Evolutionary conservation across 495 filamentous ascomycete species (phyloP), one percentile per base, ranked within the genome.

Genomic region (Penicillium arizonense): DNA sequence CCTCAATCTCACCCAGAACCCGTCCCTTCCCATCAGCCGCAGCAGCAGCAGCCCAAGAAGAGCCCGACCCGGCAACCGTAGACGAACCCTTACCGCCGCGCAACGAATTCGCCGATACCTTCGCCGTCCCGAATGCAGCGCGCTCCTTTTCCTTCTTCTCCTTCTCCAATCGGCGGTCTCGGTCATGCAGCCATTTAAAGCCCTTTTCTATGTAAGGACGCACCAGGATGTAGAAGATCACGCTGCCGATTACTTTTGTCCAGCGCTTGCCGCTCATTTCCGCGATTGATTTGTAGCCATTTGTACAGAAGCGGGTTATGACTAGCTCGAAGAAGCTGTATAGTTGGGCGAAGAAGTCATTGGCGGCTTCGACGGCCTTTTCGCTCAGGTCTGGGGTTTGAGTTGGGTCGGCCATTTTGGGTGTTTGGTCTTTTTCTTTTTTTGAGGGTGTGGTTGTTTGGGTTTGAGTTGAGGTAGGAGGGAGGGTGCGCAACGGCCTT

Each of bases 211-310:
- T 72, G 61, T 84, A 87, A 0, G 86, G 85, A 4, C 87, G 79
- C n/a, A 90, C 52, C 13, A 90, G 68, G 52, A 82, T 37, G 70
- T 89, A 89, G 61, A 71, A 74, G 42, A 85, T 71, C 12, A 85
- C 81, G 43, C 86, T 74, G 49, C 79, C 72, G 50, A 86, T 66
- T 23, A 89, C 65, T 28, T 84, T 82, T 44, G 88, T 80, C 76
- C 77, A 87, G 57, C 83, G 76, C 50, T 77, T 61, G 23, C 67
- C 50, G 51, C 74, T 76, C 68, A 88, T 76, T 34, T 77, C 65
- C 28, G 70, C 68, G 62, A 89, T 77, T 35, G 82, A 79, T 35
- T 65, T 55, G 56, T 69, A 69, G 53, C 83, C 24, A 66, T 90
- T 89, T 52, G 64, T 79, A 45, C 60, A 62, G 68, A 87, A 76